Percentiles rank a stretch among this genome's conserved stretches.
Conservation (phyloP, 163 green algal genomes). For the Chlorella variabilis region DNA sequence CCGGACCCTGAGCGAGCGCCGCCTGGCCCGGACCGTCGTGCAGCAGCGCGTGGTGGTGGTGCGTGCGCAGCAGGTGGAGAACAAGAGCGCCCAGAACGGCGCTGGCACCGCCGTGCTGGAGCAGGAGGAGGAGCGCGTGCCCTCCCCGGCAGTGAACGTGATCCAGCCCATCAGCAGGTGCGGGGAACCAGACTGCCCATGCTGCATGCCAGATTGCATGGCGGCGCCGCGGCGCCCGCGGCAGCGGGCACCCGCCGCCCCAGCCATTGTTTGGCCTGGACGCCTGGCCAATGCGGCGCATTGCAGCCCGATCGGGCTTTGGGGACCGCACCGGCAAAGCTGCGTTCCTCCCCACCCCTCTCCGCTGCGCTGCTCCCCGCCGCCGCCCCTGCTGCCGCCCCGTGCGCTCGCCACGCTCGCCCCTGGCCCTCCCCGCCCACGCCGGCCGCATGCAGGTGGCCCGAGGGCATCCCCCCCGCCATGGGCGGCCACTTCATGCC, state of each 20-base stretch:
- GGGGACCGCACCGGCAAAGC: too few species aligned
- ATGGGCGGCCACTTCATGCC: conserved; percentile 94
- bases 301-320: too few species aligned
- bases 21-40: neutral
- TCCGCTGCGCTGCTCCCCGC: too few species aligned
- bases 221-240: neutral
- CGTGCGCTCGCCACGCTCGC: too few species aligned
- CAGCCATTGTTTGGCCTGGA: too few species aligned
- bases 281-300: too few species aligned
- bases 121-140: conserved; percentile 3
- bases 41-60: neutral
- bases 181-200: neutral
- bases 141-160: conserved; percentile 36
- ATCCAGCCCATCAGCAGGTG: conserved; percentile 43
- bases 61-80: conserved; percentile 27
- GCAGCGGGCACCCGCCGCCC: too few species aligned
- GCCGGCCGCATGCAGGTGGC: conserved; percentile 46
- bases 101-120: neutral
- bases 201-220: neutral
- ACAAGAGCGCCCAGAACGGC: neutral
- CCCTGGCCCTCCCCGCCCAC: too few species aligned
- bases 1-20: conserved; percentile 11
- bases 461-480: conserved; percentile 84
- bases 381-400: too few species aligned
- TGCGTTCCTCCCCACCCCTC: too few species aligned